phyloP scores from a whole-genome alignment of 2,329 filamentous ascomycete species.

The Alternaria arbusti region DNA sequence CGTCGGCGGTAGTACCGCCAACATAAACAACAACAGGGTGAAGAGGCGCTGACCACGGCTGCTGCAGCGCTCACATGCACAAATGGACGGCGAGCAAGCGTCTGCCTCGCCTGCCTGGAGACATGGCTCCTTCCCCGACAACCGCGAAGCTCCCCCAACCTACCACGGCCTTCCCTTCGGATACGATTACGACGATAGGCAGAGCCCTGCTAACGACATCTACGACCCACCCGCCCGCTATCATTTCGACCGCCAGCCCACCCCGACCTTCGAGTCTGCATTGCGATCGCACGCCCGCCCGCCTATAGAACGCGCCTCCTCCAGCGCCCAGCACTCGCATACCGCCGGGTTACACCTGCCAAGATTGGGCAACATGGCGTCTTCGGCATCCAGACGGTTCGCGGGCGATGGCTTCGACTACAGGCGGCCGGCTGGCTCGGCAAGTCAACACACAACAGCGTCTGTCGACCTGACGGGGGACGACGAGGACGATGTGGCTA shows the following conservation, averaged over 20 bases:
- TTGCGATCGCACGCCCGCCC: conserved; percentile 2
- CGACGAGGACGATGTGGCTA: conserved; percentile 20
- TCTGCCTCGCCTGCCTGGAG: conserved; percentile 37
- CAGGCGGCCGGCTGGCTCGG: conserved; percentile 57
- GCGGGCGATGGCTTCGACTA: conserved; percentile 63
- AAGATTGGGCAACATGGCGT: conserved; percentile 33
- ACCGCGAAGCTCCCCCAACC: conserved; percentile 1
- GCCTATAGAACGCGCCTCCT: conserved; percentile 1
- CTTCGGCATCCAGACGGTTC: conserved; percentile 45
- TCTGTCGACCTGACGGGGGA: conserved; percentile 51
- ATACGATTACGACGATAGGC: not conserved
- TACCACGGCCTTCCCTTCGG: conserved; percentile 1
- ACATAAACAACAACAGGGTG: conserved; percentile 5
- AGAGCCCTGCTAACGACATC: not conserved
- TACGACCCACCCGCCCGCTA: not conserved
- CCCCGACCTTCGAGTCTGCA: conserved; percentile 5
- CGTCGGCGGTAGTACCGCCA: not conserved
- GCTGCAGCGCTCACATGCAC: conserved; percentile 43
- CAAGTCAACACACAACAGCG: conserved; percentile 7
- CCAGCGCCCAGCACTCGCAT: not conserved
- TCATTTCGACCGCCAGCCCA: not conserved
- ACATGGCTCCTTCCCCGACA: conserved; percentile 1
- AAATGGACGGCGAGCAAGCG: conserved; percentile 39
- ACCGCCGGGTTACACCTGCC: conserved; percentile 28
- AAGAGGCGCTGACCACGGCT: conserved; percentile 16